A percentile compares a stretch with the other conserved stretches of the same genome.
phyloP scores from a whole-genome alignment of 2,329 filamentous ascomycete species.

The Trichoderma atrobrunneum region DNA sequence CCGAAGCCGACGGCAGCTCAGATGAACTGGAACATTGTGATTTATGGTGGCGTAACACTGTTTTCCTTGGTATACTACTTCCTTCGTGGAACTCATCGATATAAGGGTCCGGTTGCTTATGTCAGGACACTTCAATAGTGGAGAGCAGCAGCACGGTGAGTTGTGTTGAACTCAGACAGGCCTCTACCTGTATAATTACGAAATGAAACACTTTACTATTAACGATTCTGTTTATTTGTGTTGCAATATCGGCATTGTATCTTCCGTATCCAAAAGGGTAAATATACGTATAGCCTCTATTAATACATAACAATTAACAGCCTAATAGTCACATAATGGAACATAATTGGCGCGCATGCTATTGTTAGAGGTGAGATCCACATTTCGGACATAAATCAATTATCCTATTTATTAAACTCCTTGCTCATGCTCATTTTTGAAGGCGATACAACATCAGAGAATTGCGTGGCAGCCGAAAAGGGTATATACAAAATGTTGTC shows the following conservation, averaged over 20 bases:
- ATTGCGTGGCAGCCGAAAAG: not conserved
- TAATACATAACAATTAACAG: not conserved
- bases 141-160: not conserved
- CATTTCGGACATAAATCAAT: not conserved
- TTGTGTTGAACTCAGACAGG: not conserved
- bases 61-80: constrained; percentile 1
- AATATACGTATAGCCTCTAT: not conserved
- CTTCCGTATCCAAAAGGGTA: not conserved
- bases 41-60: not conserved
- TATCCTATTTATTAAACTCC: constrained; percentile 9
- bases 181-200: not conserved
- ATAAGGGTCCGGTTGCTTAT: not conserved
- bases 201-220: not conserved
- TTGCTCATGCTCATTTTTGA: not conserved
- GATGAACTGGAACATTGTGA: constrained; percentile 8
- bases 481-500: not conserved
- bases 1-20: not conserved
- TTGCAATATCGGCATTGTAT: not conserved
- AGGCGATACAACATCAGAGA: not conserved
- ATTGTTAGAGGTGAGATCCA: not conserved
- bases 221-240: not conserved
- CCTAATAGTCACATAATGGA: not conserved
- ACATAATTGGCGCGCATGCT: constrained; percentile 1
- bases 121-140: not conserved
- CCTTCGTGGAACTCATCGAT: not conserved